These are phyloP conservation scores for Galeopsis tetrahit DNA, from an alignment of 257 asterid genomes.

Conservation along the genomic window DNA sequence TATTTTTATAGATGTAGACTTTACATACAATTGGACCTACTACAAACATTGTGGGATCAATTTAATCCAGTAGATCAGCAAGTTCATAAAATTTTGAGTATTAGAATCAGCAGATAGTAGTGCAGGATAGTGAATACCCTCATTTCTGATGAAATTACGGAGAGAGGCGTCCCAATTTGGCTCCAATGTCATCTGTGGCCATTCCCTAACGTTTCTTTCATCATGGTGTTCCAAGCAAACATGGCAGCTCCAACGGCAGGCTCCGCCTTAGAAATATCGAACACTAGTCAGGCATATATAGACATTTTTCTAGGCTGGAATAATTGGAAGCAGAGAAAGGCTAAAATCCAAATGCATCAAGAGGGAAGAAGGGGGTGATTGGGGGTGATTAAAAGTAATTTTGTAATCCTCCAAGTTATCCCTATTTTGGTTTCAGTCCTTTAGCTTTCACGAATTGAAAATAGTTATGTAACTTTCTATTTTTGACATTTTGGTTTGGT, in stretches of 20 bases:
- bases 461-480: no score
- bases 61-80: slow-evolving; percentile 18
- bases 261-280: slow-evolving; percentile 58
- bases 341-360: background rate
- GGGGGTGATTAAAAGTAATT: no score
- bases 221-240: slow-evolving; percentile 69
- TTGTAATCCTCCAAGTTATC: no score
- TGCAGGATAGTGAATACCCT: slow-evolving; percentile 11
- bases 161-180: background rate
- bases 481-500: no score
- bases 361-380: background rate
- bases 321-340: slow-evolving; percentile 16
- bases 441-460: no score
- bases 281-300: background rate
- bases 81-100: slow-evolving; percentile 8
- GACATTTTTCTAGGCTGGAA: background rate
- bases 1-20: background rate
- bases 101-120: slow-evolving; percentile 24
- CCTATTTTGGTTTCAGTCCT: no score
- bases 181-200: slow-evolving; percentile 52
- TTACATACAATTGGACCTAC: slow-evolving; percentile 24
- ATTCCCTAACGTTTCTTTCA: slow-evolving; percentile 51
- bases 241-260: slow-evolving; percentile 97
- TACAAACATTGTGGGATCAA: slow-evolving; percentile 12
- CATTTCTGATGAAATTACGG: background rate